phyloP scores from a whole-genome alignment of 2,329 filamentous ascomycete genomes.

The Phyllosticta citriasiana region DNA sequence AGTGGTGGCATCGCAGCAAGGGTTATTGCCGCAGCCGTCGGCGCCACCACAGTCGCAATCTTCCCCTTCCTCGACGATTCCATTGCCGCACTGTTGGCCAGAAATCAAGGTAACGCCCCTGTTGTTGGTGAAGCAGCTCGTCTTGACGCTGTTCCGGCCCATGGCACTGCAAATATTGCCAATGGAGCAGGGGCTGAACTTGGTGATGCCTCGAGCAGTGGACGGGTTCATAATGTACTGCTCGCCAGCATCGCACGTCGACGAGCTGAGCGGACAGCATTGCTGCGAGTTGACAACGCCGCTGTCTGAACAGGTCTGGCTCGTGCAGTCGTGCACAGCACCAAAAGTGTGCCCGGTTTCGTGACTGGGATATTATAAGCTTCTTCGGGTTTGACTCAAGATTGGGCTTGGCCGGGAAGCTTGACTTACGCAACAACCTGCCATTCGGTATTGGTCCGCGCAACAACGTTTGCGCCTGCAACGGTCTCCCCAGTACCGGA shows the following conservation, averaged over 20 bases:
- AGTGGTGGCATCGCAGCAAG: conserved; percentile 74
- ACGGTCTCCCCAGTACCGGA: conserved; percentile 51
- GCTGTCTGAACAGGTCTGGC: conserved; percentile 53
- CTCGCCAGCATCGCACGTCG: conserved; percentile 63
- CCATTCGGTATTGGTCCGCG: conserved; percentile 77
- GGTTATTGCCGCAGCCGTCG: conserved; percentile 59
- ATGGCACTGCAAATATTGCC: conserved; percentile 91
- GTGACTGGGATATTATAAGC: conserved; percentile 37
- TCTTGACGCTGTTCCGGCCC: conserved; percentile 64
- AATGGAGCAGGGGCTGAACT: conserved; percentile 80
- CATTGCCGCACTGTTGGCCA: conserved; percentile 84
- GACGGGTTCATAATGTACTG: conserved; percentile 94
- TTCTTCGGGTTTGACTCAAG: neutral
- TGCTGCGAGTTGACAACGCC: conserved; percentile 50
- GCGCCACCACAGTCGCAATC: conserved; percentile 90
- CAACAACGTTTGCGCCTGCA: conserved; percentile 80
- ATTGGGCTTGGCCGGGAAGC: neutral
- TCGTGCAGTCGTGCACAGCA: conserved; percentile 84
- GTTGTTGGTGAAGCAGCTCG: conserved; percentile 74
- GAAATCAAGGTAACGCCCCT: conserved; percentile 70
- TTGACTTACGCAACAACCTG: conserved; percentile 67
- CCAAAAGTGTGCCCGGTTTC: conserved; percentile 93
- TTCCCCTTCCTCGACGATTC: conserved; percentile 88
- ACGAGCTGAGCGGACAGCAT: conserved; percentile 64
- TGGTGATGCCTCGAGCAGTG: conserved; percentile 59